Base-by-base conservation (phyloP, 106 monocot genomes). In the Platanthera guangdongensis region DNA sequence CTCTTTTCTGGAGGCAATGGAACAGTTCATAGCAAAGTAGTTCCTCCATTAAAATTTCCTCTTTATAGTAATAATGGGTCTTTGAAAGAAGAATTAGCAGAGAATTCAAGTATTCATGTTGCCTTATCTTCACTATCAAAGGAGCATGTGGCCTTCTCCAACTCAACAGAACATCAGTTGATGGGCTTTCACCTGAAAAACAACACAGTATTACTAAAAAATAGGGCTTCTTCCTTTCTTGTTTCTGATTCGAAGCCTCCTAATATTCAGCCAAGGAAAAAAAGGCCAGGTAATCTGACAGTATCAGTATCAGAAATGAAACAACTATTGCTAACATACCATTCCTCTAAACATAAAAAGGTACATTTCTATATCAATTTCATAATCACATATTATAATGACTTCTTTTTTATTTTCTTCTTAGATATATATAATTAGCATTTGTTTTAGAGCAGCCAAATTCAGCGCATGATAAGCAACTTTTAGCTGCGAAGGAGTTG, bases 401-500 rank as follows among this genome's bases (percentile, higher is more conserved):
- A 19, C 12, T 51, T 72, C 10, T 51, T 55, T 57, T 14, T 47
- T 45, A 25, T 75, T 54, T 14, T n/a, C 30, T 4, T 57, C 7
- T 77, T 53, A 7, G 16, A 14, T 59, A 65, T 30, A 7, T 22
- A 52, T 65, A 48, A 32, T 22, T 68, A 72, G 30, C 47, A 49
- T 67, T 45, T 22, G 6, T 68, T 32, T 57, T 57, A 25, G 90
- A 81, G 72, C 65, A 62, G 50, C 82, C 84, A 79, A 68, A 64
- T 52, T 90, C 90, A 7, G 67, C 63, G 22, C 82, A 30, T 46
- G 93, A 90, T 55, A 74, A 80, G 67, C 64, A 88, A 52, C 74
- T 93, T 67, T 77, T 88, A 71, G 80, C 78, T 16, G 84, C 78
- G 75, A 93, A 80, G 73, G 72, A 14, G 50, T 78, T 80, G 73